Evolutionary conservation across 768 basidiomycete species (phyloP).

Genomic region (Mycena galericulata): DNA sequence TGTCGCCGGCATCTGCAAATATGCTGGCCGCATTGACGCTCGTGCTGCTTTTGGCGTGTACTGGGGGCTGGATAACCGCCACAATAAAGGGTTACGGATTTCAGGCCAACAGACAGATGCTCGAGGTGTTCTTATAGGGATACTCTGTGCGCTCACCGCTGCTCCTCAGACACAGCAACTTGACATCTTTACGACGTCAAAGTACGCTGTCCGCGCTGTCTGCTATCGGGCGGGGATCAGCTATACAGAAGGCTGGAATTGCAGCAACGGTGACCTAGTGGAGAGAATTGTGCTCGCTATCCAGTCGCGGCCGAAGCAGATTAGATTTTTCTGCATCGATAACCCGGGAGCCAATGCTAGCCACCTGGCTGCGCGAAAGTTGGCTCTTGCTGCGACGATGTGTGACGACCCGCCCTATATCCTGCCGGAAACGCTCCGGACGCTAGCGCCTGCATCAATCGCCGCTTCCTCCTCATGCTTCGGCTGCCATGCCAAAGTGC

Average conservation of each 20-base stretch:
- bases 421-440: too few species aligned
- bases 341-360: too few species aligned
- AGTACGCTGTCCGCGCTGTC: neutral
- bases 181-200: neutral
- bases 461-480: too few species aligned
- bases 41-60: neutral
- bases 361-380: too few species aligned
- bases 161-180: rapidly evolving
- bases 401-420: too few species aligned
- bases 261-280: neutral
- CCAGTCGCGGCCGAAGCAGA: too few species aligned
- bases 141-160: neutral
- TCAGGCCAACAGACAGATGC: neutral
- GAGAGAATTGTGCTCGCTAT: too few species aligned
- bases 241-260: neutral
- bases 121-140: neutral
- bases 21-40: neutral
- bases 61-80: neutral
- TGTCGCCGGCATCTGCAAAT: neutral
- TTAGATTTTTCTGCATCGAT: too few species aligned
- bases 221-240: neutral
- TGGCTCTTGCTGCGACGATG: too few species aligned
- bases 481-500: too few species aligned
- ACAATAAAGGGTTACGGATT: neutral
- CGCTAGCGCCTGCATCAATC: too few species aligned